Conservation (phyloP, 495 filamentous ascomycete genomes). For the Trichocladium uniseriatum region DNA sequence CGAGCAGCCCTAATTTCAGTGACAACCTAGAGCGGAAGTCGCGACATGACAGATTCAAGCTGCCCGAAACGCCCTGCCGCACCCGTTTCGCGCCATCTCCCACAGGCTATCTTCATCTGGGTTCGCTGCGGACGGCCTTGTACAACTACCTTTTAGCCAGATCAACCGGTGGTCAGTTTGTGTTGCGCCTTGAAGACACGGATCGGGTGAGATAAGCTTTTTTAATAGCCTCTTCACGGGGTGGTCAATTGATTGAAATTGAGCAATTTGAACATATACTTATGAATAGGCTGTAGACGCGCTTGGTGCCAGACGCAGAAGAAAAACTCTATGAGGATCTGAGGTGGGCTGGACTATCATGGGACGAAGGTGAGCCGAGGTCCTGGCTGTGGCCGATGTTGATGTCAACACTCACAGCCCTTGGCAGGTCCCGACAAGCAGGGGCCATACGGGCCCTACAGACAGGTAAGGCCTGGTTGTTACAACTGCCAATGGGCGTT, state of each 20-base stretch:
- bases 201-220: conserved; percentile 73
- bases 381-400: too few species aligned
- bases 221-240: too few species aligned
- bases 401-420: conserved; percentile 13
- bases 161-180: conserved; percentile 82
- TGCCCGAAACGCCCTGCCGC: conserved; percentile 60
- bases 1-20: neutral
- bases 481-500: neutral
- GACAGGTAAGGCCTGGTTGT: conserved; percentile 47
- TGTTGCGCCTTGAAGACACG: conserved; percentile 90
- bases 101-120: conserved; percentile 87
- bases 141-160: conserved; percentile 88
- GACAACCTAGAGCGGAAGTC: neutral
- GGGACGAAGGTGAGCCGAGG: conserved; percentile 84
- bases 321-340: conserved; percentile 66
- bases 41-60: conserved; percentile 10
- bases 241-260: too few species aligned
- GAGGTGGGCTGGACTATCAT: conserved; percentile 78
- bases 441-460: conserved; percentile 77
- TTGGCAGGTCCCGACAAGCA: conserved; percentile 62
- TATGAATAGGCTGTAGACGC: too few species aligned
- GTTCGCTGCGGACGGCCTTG: conserved; percentile 80
- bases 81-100: conserved; percentile 95
- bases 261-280: too few species aligned
- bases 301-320: conserved; percentile 63